Base-by-base conservation (phyloP, 148 eudicot genomes). In the Cornus kousa region DNA sequence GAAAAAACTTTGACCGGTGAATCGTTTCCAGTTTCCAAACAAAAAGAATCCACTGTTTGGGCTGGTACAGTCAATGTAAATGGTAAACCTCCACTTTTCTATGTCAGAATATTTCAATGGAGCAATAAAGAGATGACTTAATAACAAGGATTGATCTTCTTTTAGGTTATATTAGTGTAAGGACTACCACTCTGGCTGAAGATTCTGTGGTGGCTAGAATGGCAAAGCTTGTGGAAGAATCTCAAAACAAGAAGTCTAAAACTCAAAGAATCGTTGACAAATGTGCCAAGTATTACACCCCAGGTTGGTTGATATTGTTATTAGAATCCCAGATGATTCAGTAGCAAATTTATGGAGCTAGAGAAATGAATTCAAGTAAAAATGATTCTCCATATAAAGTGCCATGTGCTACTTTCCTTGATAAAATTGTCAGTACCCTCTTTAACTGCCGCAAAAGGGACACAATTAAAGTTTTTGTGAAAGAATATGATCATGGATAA, bases 181-280 rank as follows among this genome's bases (percentile, higher is more conserved):
- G 78, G 50, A 93, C 99, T 16, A 90, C 90, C 4, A 89, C 91
- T 70, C 83, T 89, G 17, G 91, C 98, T 9, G 91, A 93, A 76
- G 97, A 96, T 67, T 88, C 95, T 76, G 95, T 87, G 66, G 99
- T 96, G 67, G 95, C 98, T 16, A 89, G 84, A 82, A 89, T 93
- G 97, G 93, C 93, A 28, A 93, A 89, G 87, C 88, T 96, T 39
- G 99, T 96, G 17, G 97, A 95, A 90, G 97, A 91, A 72, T 92
- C 99, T 76, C 97, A 95, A 62, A 90, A 84, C 80, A 90, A 85
- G 23, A 90, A 89, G 77, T 92, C 97, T 35, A 87, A 74, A 82
- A 90, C 91, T 62, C 94, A 95, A 74, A 87, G 90, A 78, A 79
- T 89, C 35, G 86, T 95, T 10, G 99, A 95, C 80, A 86, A 79